Percentiles rank a stretch among this genome's conserved stretches.
Evolutionary conservation across 2,329 filamentous ascomycete genomes (phyloP).

Genomic region (Monosporascus sp.): DNA sequence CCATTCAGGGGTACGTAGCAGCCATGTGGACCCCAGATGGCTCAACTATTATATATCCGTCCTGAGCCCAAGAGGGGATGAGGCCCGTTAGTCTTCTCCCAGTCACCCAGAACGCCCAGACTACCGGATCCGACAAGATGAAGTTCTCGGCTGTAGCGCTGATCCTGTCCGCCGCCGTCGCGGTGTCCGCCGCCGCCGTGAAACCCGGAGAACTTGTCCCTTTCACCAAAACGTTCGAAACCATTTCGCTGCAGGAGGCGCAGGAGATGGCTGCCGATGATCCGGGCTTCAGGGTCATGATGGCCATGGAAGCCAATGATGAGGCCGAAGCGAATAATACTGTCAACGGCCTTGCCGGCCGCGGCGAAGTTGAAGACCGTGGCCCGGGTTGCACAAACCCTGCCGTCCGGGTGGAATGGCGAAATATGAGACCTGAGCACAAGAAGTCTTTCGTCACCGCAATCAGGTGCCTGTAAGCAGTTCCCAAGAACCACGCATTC

Average conservation of each 20-base stretch:
- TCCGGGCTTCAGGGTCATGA: not conserved
- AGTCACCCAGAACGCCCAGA: not conserved
- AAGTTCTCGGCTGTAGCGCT: not conserved
- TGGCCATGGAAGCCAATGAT: not conserved
- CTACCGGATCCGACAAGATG: not conserved
- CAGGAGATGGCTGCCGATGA: not conserved
- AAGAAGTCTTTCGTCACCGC: slow-evolving; percentile 23
- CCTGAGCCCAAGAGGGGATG: too few species aligned
- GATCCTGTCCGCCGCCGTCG: not conserved
- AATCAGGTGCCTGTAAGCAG: slow-evolving; percentile 21
- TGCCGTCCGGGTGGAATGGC: slow-evolving; percentile 27
- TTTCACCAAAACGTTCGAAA: not conserved
- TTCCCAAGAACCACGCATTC: not conserved
- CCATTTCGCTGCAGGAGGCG: not conserved
- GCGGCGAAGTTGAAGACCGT: not conserved
- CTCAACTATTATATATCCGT: too few species aligned
- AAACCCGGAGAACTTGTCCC: not conserved
- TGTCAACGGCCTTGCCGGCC: not conserved
- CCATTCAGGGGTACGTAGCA: too few species aligned
- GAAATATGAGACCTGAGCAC: slow-evolving; percentile 23
- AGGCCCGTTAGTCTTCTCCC: not conserved
- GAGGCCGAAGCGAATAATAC: not conserved
- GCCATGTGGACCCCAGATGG: too few species aligned
- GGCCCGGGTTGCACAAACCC: slow-evolving; percentile 17
- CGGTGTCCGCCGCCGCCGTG: not conserved